These are phyloP conservation scores for Coccomyxa subellipsoidea DNA, from an alignment of 163 green algal genomes.

Conservation along the genomic window DNA sequence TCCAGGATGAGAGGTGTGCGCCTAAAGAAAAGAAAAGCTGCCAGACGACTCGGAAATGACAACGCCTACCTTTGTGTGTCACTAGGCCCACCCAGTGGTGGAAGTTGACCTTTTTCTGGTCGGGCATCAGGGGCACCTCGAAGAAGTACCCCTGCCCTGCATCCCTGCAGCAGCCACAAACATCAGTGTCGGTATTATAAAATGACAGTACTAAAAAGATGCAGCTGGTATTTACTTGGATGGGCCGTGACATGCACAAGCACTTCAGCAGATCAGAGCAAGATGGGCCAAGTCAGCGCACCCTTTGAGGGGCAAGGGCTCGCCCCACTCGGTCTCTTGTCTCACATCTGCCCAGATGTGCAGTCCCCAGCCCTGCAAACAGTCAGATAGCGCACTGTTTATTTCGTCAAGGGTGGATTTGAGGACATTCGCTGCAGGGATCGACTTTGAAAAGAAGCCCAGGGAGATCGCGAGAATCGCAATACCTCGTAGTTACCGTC, in stretches of 20 bases:
- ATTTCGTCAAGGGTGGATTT: too few relatives aligned
- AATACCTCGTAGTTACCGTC: neutral
- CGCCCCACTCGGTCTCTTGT: slow-evolving; percentile 37
- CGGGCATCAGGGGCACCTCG: slow-evolving; percentile 12
- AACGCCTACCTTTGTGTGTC: slow-evolving; percentile 37
- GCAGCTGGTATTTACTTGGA: too few relatives aligned
- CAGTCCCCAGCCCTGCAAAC: slow-evolving; percentile 46
- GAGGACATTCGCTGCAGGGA: too few relatives aligned
- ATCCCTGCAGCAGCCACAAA: slow-evolving; percentile 4
- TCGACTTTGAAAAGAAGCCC: too few relatives aligned
- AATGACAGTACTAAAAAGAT: too few relatives aligned
- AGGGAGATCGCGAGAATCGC: too few relatives aligned
- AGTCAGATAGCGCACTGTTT: neutral
- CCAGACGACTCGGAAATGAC: too few relatives aligned
- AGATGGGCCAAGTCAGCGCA: too few relatives aligned
- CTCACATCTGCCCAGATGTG: slow-evolving; percentile 54
- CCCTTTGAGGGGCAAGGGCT: slow-evolving; percentile 26
- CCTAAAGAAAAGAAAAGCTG: too few relatives aligned
- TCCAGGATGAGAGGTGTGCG: too few relatives aligned
- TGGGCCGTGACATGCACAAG: too few relatives aligned
- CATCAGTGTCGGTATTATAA: neutral
- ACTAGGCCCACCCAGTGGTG: slow-evolving; percentile 34
- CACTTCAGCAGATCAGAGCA: too few relatives aligned
- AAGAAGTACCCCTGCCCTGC: slow-evolving; percentile 4
- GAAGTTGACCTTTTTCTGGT: slow-evolving; percentile 24